phyloP scores from a whole-genome alignment of 495 filamentous ascomycete species.

The Aspergillus funiculosus region DNA sequence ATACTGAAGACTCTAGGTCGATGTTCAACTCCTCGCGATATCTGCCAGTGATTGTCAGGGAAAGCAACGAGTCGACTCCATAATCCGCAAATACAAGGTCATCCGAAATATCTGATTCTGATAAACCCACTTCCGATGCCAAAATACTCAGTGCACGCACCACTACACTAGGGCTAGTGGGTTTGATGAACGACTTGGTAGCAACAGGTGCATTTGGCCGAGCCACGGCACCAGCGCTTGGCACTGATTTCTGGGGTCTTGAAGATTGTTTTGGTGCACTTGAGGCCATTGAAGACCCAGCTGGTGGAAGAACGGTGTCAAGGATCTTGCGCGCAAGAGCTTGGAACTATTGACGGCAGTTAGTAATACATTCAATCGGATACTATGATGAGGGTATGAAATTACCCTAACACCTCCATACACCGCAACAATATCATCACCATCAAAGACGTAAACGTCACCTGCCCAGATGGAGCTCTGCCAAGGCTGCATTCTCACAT shows the following conservation, averaged over 20 bases:
- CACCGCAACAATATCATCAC: constrained; percentile 56
- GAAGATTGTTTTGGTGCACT: constrained; percentile 31
- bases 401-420: constrained; percentile 59
- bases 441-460: constrained; percentile 50
- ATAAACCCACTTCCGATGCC: constrained; percentile 60
- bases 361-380: neutral
- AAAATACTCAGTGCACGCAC: constrained; percentile 53
- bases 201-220: constrained; percentile 19
- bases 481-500: constrained; percentile 59
- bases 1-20: constrained; percentile 47
- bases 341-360: constrained; percentile 47
- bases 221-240: constrained; percentile 30
- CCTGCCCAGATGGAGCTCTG: constrained; percentile 42
- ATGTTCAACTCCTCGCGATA: constrained; percentile 48
- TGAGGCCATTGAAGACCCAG: constrained; percentile 33
- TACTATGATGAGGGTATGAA: too few relatives aligned
- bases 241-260: constrained; percentile 31
- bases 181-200: constrained; percentile 24
- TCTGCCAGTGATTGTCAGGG: constrained; percentile 43
- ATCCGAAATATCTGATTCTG: constrained; percentile 54
- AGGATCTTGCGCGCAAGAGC: constrained; percentile 60
- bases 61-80: constrained; percentile 50
- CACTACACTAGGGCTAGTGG: constrained; percentile 25
- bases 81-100: constrained; percentile 46
- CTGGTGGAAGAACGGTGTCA: constrained; percentile 59